A percentile compares a stretch with the other conserved stretches of the same genome.
Conservation (phyloP, 176 grass and related monocot species). For the Thinopyrum elongatum region DNA sequence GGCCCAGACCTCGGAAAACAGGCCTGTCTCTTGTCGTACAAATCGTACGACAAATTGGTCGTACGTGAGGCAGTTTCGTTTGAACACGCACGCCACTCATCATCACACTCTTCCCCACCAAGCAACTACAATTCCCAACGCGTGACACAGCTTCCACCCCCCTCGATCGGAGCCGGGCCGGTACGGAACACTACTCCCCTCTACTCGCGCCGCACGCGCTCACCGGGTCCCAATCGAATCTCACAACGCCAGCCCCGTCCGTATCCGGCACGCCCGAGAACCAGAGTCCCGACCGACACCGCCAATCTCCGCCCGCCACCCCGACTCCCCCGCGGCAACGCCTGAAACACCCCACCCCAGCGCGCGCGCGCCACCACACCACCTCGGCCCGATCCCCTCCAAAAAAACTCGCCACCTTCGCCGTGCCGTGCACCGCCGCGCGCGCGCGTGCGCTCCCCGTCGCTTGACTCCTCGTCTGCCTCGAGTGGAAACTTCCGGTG, state of each 20-base stretch:
- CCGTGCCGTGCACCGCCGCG: background rate
- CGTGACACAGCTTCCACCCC: background rate
- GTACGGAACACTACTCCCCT: background rate
- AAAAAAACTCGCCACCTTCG: background rate
- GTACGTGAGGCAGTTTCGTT: too few species aligned
- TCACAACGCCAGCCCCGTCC: background rate
- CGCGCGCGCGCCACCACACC: background rate
- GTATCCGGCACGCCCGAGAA: too few species aligned
- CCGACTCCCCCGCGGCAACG: background rate
- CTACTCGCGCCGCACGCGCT: background rate
- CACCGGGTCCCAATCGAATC: background rate
- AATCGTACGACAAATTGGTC: too few species aligned
- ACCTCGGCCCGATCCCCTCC: background rate
- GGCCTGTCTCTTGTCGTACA: too few species aligned
- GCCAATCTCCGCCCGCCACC: background rate
- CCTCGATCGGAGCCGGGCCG: too few species aligned
- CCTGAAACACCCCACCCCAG: background rate
- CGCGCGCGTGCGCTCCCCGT: background rate
- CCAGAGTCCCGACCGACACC: background rate
- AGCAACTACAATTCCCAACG: background rate
- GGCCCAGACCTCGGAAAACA: too few species aligned
- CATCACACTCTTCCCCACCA: background rate
- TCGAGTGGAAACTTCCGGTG: slow-evolving; percentile 36
- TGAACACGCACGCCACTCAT: background rate
- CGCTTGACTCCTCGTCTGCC: slow-evolving; percentile 1